phyloP scores from a whole-genome alignment of 1,139 yeast genomes.

The Diutina siamensis region DNA sequence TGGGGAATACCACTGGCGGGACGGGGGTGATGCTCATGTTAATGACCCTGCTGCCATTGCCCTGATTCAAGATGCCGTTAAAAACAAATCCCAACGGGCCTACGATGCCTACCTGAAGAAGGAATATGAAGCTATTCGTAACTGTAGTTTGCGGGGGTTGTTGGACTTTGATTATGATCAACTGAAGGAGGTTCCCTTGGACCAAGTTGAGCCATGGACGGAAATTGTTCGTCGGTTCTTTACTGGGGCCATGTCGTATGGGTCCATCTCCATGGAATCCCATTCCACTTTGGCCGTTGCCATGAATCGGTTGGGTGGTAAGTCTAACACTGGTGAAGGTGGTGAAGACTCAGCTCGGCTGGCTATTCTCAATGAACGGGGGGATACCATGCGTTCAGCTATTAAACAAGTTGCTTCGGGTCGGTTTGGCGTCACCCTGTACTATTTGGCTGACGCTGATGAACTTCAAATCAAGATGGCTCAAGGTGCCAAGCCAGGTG shows the following conservation, averaged over 20 bases:
- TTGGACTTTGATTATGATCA: slow-evolving; percentile 75
- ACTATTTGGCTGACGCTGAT: slow-evolving; percentile 90
- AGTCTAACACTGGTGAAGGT: slow-evolving; percentile 98
- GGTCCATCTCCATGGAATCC: slow-evolving; percentile 97
- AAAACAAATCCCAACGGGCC: slow-evolving; percentile 89
- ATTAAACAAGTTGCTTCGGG: slow-evolving; percentile 98
- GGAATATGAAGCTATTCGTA: slow-evolving; percentile 84
- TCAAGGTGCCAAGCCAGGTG: slow-evolving; percentile 99
- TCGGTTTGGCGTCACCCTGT: slow-evolving; percentile 94
- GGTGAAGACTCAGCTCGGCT: slow-evolving; percentile 97
- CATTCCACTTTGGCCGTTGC: slow-evolving; percentile 97
- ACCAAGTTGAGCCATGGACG: slow-evolving; percentile 99
- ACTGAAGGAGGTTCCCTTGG: slow-evolving; percentile 74
- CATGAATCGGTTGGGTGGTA: slow-evolving; percentile 96
- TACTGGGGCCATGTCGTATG: slow-evolving; percentile 99
- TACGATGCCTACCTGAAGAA: slow-evolving; percentile 83
- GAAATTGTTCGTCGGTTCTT: slow-evolving; percentile 95
- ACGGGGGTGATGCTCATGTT: slow-evolving; percentile 93
- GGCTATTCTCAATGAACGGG: slow-evolving; percentile 53
- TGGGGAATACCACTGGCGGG: slow-evolving; percentile 98
- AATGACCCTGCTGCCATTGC: slow-evolving; percentile 95
- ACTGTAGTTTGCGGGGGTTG: slow-evolving; percentile 89
- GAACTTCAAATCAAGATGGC: slow-evolving; percentile 98
- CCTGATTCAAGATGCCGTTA: slow-evolving; percentile 89
- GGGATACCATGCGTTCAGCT: slow-evolving; percentile 97